Conservation (phyloP, 176 grass and related monocot species). For the Oryza glaberrima region DNA sequence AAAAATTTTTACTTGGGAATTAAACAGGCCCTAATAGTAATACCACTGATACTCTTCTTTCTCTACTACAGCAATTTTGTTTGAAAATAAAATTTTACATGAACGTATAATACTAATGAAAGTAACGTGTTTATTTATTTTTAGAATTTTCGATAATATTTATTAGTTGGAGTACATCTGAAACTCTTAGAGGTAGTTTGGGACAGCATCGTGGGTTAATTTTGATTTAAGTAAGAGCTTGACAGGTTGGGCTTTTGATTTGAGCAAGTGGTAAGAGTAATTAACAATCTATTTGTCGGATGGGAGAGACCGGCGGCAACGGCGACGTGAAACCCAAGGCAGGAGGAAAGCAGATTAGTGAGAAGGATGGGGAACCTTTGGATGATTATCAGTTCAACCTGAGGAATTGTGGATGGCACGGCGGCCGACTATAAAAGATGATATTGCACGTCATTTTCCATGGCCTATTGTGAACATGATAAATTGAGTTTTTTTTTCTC, state of each 20-base stretch:
- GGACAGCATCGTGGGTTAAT: neutral
- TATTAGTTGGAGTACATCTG: too few relatives aligned
- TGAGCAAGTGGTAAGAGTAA: neutral
- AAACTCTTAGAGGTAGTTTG: too few relatives aligned
- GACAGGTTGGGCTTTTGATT: neutral
- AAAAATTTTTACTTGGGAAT: too few relatives aligned
- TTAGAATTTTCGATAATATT: too few relatives aligned
- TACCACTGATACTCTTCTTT: too few relatives aligned
- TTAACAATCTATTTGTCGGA: neutral
- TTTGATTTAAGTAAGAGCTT: neutral
- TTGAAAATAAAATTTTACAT: too few relatives aligned
- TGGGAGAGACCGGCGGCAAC: slow-evolving; percentile 12
- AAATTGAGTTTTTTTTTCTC: too few relatives aligned
- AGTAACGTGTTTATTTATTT: too few relatives aligned
- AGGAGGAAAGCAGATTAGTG: slow-evolving; percentile 8
- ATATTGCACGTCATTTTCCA: neutral
- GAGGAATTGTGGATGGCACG: slow-evolving; percentile 23
- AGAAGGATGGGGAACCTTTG: neutral
- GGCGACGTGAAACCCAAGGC: slow-evolving; percentile 25
- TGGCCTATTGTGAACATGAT: too few relatives aligned
- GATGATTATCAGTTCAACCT: neutral
- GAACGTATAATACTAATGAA: too few relatives aligned
- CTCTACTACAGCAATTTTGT: too few relatives aligned
- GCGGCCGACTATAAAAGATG: neutral
- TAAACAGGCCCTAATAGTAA: too few relatives aligned